Conservation (phyloP, 169 alveolate genomes). For the Perkinsus chesapeaki region DNA sequence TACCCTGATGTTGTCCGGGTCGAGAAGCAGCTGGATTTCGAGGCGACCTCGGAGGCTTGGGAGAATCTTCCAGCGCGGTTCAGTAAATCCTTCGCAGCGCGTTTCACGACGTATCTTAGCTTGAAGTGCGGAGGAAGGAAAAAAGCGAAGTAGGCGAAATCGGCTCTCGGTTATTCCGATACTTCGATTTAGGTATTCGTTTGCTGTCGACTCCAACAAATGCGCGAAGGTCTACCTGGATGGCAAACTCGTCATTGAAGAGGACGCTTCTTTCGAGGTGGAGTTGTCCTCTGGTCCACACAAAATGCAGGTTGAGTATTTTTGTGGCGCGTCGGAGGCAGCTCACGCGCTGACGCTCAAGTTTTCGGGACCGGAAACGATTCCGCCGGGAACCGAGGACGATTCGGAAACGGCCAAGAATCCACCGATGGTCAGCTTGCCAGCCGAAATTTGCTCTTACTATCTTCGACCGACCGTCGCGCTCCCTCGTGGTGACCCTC, state of each 20-base stretch:
- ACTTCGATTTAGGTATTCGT: background rate
- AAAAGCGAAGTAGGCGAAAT: constrained; percentile 24
- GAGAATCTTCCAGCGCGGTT: constrained; percentile 27
- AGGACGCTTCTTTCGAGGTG: constrained; percentile 21
- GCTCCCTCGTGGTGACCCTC: background rate
- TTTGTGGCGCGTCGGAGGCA: constrained; percentile 16
- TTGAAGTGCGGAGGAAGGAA: constrained; percentile 32
- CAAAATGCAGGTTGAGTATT: constrained; percentile 32
- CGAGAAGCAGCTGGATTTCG: constrained; percentile 39
- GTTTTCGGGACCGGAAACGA: constrained; percentile 33
- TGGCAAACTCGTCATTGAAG: constrained; percentile 23
- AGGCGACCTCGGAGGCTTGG: constrained; percentile 24
- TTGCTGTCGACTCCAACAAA: constrained; percentile 8
- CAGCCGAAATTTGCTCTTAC: background rate
- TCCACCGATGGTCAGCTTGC: background rate
- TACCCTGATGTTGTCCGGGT: constrained; percentile 31
- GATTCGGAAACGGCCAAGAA: constrained; percentile 23
- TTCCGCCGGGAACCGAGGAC: constrained; percentile 23
- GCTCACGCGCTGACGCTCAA: constrained; percentile 26
- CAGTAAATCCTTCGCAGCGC: constrained; percentile 8
- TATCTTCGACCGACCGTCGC: background rate
- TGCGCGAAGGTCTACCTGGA: constrained; percentile 22
- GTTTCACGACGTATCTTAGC: constrained; percentile 14
- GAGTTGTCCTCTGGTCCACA: constrained; percentile 35
- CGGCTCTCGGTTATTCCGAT: no score